Base-by-base conservation (phyloP, 2,329 filamentous ascomycete species). In the Reticulascus tulasneorum region DNA sequence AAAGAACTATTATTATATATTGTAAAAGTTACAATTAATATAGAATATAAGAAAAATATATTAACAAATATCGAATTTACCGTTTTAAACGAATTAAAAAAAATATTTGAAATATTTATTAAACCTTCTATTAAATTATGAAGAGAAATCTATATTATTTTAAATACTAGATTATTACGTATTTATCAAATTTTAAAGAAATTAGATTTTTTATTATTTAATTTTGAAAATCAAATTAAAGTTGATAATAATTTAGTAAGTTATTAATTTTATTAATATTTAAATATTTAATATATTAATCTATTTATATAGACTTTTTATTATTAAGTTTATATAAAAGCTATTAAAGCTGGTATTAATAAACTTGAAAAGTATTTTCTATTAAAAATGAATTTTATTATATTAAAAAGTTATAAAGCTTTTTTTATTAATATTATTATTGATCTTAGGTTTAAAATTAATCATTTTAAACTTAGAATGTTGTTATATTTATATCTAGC, bases 271-370 rank as follows among this genome's bases (percentile, higher is more conserved):
- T 28, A 28, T 28, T 28, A 8, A 33, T 33, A 23, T 9, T 33
- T 30, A 18, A 8, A 30, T 30, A 30, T 9, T 19, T 16, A 20
- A 29, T 30, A 30, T 30, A 30, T n/a, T 30, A 30, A 30, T 24
- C 9, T 26, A 26, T 10, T 26, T n/a, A n/a, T n/a, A 5, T 26
- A 26, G 24, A 15, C n/a, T 26, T 25, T 9, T 6, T 26, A 26
- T 15, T 26, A 26, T 26, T 15, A 13, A 26, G n/a, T 5, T 15
- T 26, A 6, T 26, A 26, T 26, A 26, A 5, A 7, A 9, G 23
- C n/a, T 26, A 26, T 26, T 26, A 26, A 5, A 13, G 16, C 24
- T 15, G 24, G 24, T 26, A 26, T 26, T 6, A 26, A 26, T 7
- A 26, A 26, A 9, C 9, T 26, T 13, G 24, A 26, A 26, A 26